Base-by-base conservation (phyloP, 768 basidiomycete species). In the Mycena latifolia region DNA sequence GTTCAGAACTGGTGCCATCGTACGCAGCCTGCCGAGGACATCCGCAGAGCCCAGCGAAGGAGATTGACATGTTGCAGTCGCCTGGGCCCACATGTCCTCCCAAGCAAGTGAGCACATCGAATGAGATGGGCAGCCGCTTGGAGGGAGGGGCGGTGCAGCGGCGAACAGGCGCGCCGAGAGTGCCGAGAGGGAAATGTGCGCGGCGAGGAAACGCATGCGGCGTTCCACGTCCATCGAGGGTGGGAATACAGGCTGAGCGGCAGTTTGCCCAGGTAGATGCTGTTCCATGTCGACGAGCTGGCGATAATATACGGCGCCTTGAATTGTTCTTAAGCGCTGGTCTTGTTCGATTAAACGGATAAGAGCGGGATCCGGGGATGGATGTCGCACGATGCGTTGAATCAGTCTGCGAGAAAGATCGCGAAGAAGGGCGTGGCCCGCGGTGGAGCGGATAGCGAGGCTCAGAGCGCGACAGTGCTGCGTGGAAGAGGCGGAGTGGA, bases 221-320 rank as follows among this genome's bases (percentile, higher is more conserved):
- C 72, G 75, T 55, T 81, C 81, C 8, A 75, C 58, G 59, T 73
- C 72, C 58, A 77, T 76, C 15, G 70, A 71, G n/a, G 68, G 67
- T 10, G 77, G 77, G 51, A 80, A 78, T 22, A 70, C 63, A 10
- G 72, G 72, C 28, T 72, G 75, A 3, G 65, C 80, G 73, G 65
- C 78, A 71, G 46, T 77, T 72, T 61, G 77, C 67, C 55, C 47
- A 33, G 22, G 3, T 33, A 48, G 35, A 50, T 22, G 45, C 24
- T 10, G 24, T 15, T 46, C 79, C 67, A 81, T 69, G 39, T 76
- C 73, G 48, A 85, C 75, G 41, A 84, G 75, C 48, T 84, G 79
- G 51, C 82, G 83, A 73, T 87, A 89, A 74, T 86, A 87, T 51
- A 84, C 78, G 41, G 87, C 85, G 52, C 89, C 89, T 55, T 82